Evolutionary conservation across 2,329 filamentous ascomycete species (phyloP).

Genomic region (Sporothrix phasma): DNA sequence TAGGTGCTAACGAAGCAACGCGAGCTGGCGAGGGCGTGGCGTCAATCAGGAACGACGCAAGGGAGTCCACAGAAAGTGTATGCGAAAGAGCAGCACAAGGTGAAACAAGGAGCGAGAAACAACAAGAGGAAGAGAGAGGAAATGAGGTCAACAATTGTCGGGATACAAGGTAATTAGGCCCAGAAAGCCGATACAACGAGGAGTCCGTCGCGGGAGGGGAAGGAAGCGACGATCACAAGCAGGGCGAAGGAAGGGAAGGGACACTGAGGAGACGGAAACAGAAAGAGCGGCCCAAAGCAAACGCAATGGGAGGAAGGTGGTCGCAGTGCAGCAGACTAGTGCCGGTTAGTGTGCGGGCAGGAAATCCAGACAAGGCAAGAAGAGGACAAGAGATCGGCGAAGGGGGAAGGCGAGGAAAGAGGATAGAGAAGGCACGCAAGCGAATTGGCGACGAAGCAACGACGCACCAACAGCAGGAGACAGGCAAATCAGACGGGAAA

Average conservation of each 20-base stretch:
- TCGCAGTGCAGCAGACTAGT: slow-evolving; percentile 8
- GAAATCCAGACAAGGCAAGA: not conserved
- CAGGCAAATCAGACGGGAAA: slow-evolving; percentile 10
- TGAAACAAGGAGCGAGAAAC: not conserved
- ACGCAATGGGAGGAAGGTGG: not conserved
- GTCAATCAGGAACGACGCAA: slow-evolving; percentile 5
- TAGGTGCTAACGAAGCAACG: not conserved
- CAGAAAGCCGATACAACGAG: not conserved
- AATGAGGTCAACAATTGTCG: not conserved
- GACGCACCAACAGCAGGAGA: not conserved
- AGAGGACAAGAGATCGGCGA: not conserved
- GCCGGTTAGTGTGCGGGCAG: not conserved
- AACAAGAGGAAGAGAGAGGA: not conserved
- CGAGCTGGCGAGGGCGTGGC: not conserved
- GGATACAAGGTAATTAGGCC: not conserved
- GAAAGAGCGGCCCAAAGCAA: not conserved
- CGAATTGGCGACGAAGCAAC: not conserved
- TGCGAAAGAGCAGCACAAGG: not conserved
- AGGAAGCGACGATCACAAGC: not conserved
- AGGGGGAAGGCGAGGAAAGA: not conserved
- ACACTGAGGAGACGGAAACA: not conserved
- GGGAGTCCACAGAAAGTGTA: not conserved
- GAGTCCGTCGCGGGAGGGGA: not conserved
- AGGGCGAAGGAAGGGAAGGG: not conserved
- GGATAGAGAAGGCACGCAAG: not conserved